Percentiles rank a stretch among this genome's conserved stretches.
These are phyloP conservation scores for Thelonectria blattea DNA, from an alignment of 2,329 filamentous ascomycete genomes.

Conservation along the genomic window DNA sequence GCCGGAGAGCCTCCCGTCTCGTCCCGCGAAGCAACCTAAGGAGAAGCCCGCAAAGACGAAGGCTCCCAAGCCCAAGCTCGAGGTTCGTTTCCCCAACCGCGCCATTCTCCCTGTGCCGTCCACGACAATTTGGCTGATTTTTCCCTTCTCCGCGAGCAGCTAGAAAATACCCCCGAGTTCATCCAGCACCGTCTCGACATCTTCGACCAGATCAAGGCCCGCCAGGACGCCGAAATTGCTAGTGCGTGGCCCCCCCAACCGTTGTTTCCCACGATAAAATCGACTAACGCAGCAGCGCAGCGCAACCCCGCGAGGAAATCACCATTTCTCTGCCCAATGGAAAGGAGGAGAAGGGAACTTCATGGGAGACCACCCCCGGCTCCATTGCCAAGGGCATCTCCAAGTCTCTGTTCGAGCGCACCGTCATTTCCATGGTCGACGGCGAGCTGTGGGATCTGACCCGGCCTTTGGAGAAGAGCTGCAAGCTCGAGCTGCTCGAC, in stretches of 20 bases:
- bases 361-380: constrained; percentile 90
- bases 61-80: constrained; percentile 64
- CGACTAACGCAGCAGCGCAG: constrained; percentile 48
- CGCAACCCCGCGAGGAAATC: constrained; percentile 75
- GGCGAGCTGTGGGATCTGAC: constrained; percentile 91
- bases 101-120: no score
- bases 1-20: constrained; percentile 43
- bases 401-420: constrained; percentile 85
- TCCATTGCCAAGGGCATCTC: constrained; percentile 79
- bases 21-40: constrained; percentile 47
- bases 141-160: constrained; percentile 30
- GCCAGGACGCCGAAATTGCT: constrained; percentile 76
- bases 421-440: constrained; percentile 84
- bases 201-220: constrained; percentile 87
- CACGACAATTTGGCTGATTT: no score
- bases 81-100: constrained; percentile 46
- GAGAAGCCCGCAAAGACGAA: constrained; percentile 50
- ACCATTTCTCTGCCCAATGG: constrained; percentile 76
- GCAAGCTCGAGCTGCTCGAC: constrained; percentile 81
- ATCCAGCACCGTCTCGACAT: constrained; percentile 83
- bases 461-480: constrained; percentile 85
- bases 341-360: constrained; percentile 73
- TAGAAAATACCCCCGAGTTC: constrained; percentile 69
- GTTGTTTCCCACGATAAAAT: constrained; percentile 13
- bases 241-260: constrained; percentile 45